Evolutionary conservation across 179 eudicot species (phyloP).

Genomic region (Gypsophila paniculata): DNA sequence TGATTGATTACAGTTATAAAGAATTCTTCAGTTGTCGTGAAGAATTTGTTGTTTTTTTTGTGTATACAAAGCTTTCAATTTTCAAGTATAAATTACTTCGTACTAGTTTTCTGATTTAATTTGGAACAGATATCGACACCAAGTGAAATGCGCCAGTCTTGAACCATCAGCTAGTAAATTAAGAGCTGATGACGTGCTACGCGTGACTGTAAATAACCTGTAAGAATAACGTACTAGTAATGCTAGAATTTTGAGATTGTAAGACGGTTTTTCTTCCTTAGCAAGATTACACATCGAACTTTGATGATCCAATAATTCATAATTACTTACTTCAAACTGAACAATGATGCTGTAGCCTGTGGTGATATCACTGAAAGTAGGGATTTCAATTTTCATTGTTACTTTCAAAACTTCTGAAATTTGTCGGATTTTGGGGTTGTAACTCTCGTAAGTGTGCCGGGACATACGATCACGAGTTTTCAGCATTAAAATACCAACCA

Average conservation of each 20-base stretch:
- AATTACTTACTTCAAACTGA: too few relatives aligned
- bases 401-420: too few relatives aligned
- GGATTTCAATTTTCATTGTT: too few relatives aligned
- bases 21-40: constrained; percentile 19
- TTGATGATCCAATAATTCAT: too few relatives aligned
- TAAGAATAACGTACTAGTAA: constrained; percentile 6
- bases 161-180: constrained; percentile 15
- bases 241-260: not conserved
- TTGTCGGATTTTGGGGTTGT: too few relatives aligned
- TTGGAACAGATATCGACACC: not conserved
- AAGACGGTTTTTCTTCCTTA: too few relatives aligned
- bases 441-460: too few relatives aligned
- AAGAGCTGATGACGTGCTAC: constrained; percentile 19
- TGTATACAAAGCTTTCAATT: constrained; percentile 16
- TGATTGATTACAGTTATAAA: not conserved
- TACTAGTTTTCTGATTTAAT: constrained; percentile 8
- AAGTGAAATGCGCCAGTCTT: constrained; percentile 3
- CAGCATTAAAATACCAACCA: too few relatives aligned
- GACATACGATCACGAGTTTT: not conserved
- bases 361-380: too few relatives aligned
- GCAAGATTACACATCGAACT: too few relatives aligned
- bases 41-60: constrained; percentile 20
- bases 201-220: constrained; percentile 29
- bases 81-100: not conserved
- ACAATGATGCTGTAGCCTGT: too few relatives aligned